Base-by-base conservation (phyloP, 352 stramenopile species). In the Pythium coloratum region DNA sequence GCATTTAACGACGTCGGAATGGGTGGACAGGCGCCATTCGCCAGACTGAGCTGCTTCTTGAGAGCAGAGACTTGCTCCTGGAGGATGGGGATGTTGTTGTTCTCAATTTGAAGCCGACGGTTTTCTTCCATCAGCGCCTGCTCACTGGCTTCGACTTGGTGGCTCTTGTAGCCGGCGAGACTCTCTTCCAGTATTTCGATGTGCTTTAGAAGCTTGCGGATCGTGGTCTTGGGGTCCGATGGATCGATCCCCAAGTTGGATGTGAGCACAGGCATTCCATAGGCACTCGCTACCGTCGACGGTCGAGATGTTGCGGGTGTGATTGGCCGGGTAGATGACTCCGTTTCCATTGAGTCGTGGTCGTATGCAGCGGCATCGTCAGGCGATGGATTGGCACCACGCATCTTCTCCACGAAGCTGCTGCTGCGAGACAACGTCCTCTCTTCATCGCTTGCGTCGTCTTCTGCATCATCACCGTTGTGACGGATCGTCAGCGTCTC, bases 21-120 rank as follows among this genome's bases (percentile, higher is more conserved):
- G 3, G 68, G 68, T 2, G 62, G 68, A 12, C 67, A 66, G 5
- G 51, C 40, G 5, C 58, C 54, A 10, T 7, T 46, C 2, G 18
- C 47, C 3, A 57, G 26, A 44, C 47, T 62, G 16, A 74, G 50
- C 16, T 62, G 70, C 53, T 87, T 90, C 66, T 94, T 94, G 49
- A 94, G 71, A 20, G 76, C 73, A 2, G 80, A 62, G 51, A 94
- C 78, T 71, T 94, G 71, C 18, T 88, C 77, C 62, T 90, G 82
- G 30, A 94, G 69, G 47, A 94, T 86, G 3, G 86, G 85, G 38
- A 94, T 92, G 75, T 94, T 94, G 74, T 92, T 92, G 76, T 91
- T 92, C 54, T 94, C 86, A 8, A 87, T 88, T 66, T 84, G 81
- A 13, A 94, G 65, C 8, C 78, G 79, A 28, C 73, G 76, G 54